Percentiles rank a stretch among this genome's conserved stretches.
Evolutionary conservation across 495 filamentous ascomycete genomes (phyloP).

Genomic region (Bryoglossum gracile): DNA sequence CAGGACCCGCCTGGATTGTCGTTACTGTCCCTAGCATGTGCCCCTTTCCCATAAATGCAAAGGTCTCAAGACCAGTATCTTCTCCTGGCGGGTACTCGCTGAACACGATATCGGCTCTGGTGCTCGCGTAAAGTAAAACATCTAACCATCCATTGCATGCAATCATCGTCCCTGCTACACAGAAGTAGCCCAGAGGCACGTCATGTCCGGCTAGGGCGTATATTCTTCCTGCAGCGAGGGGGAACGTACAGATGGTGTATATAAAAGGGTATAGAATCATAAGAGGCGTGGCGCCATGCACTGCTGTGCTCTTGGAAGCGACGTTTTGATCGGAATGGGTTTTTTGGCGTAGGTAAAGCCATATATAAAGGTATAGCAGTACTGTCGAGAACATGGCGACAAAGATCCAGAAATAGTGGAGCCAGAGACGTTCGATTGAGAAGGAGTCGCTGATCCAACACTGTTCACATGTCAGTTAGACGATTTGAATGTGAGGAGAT

Average conservation of each 20-base stretch:
- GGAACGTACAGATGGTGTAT: slow-evolving; percentile 64
- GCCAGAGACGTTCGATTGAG: slow-evolving; percentile 54
- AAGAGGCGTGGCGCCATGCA: slow-evolving; percentile 45
- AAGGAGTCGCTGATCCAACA: slow-evolving; percentile 65
- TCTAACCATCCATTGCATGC: slow-evolving; percentile 70
- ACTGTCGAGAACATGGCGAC: slow-evolving; percentile 58
- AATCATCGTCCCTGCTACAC: slow-evolving; percentile 63
- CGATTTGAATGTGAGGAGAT: slow-evolving; percentile 9
- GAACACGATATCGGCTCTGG: slow-evolving; percentile 49
- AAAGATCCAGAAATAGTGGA: slow-evolving; percentile 79
- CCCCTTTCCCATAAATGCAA: slow-evolving; percentile 38
- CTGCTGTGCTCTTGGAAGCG: slow-evolving; percentile 12
- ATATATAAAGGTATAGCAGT: slow-evolving; percentile 57
- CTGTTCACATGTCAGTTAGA: slow-evolving; percentile 33
- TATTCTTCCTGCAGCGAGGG: slow-evolving; percentile 64
- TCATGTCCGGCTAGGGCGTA: slow-evolving; percentile 49
- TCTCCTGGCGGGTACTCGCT: slow-evolving; percentile 31
- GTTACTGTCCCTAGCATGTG: slow-evolving; percentile 13
- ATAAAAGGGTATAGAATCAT: slow-evolving; percentile 73
- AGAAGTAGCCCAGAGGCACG: slow-evolving; percentile 54
- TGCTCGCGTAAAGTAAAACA: slow-evolving; percentile 63
- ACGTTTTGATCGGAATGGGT: background rate
- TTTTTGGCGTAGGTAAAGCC: slow-evolving; percentile 43
- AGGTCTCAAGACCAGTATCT: slow-evolving; percentile 39
- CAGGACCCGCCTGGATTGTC: slow-evolving; percentile 6